phyloP scores from a whole-genome alignment of 2,329 filamentous ascomycete genomes.

The Apiospora koreana region DNA sequence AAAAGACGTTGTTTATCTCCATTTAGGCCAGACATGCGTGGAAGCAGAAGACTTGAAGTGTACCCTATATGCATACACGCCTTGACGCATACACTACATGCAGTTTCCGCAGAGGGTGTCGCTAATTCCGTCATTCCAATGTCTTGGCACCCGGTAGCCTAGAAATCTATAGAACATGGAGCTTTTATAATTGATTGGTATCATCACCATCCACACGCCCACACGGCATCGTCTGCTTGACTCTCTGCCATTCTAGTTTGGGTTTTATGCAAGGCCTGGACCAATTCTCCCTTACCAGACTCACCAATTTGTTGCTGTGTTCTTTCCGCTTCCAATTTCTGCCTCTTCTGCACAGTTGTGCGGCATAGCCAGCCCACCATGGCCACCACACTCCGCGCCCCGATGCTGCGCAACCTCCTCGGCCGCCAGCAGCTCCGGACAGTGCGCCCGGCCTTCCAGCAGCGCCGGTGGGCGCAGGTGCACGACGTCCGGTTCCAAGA shows the following conservation, averaged over 20 bases:
- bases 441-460: slow-evolving; percentile 42
- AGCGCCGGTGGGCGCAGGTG: slow-evolving; percentile 87
- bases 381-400: background rate
- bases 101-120: background rate
- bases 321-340: background rate
- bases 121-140: background rate
- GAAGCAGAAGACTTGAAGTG: too few relatives aligned
- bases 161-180: background rate
- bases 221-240: background rate
- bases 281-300: background rate
- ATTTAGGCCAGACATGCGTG: background rate
- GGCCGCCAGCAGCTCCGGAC: slow-evolving; percentile 32
- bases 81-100: background rate
- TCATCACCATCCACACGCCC: background rate
- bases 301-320: background rate
- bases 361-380: background rate
- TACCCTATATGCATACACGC: too few relatives aligned
- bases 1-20: background rate
- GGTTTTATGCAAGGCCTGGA: background rate
- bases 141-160: slow-evolving; percentile 1
- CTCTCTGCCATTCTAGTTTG: background rate
- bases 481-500: slow-evolving; percentile 84
- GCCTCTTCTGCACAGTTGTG: background rate
- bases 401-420: slow-evolving; percentile 48
- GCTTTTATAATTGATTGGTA: background rate